Conservation (phyloP, 345 rosid species). For the Gossypium australe region DNA sequence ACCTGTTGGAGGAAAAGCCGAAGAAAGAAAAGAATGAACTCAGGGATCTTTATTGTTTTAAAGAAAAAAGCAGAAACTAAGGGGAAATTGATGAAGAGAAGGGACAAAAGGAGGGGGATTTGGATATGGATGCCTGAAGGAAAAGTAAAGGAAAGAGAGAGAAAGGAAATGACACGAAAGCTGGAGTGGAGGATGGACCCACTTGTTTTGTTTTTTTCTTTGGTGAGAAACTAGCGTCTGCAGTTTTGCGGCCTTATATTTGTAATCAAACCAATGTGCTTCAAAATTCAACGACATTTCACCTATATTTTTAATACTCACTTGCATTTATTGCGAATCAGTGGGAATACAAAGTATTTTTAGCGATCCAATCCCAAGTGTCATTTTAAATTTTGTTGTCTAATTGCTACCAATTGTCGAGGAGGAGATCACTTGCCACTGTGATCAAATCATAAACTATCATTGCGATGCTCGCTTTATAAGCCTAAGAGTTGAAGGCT, state of each 20-base stretch:
- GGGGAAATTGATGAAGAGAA: background rate
- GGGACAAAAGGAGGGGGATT: background rate
- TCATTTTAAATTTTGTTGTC: too few species aligned
- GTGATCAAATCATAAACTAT: too few species aligned
- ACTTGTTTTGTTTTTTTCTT: background rate
- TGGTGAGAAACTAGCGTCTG: slow-evolving; percentile 5
- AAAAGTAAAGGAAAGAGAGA: background rate
- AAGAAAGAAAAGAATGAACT: background rate
- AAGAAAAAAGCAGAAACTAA: background rate
- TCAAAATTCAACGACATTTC: background rate
- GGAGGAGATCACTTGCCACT: too few species aligned
- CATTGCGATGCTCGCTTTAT: too few species aligned
- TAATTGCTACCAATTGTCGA: too few species aligned
- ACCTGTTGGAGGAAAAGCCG: slow-evolving; percentile 17
- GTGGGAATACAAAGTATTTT: too few species aligned
- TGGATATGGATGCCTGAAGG: background rate
- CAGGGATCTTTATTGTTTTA: background rate
- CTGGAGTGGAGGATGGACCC: background rate
- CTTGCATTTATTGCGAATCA: too few species aligned
- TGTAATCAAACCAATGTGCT: background rate
- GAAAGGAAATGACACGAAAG: background rate
- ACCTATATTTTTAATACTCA: too few species aligned
- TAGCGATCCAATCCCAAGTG: too few species aligned
- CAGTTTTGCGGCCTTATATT: background rate
- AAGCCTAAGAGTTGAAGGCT: too few species aligned